phyloP scores from a whole-genome alignment of 108 stramenopile species.

The Pelagomonas calceolata region DNA sequence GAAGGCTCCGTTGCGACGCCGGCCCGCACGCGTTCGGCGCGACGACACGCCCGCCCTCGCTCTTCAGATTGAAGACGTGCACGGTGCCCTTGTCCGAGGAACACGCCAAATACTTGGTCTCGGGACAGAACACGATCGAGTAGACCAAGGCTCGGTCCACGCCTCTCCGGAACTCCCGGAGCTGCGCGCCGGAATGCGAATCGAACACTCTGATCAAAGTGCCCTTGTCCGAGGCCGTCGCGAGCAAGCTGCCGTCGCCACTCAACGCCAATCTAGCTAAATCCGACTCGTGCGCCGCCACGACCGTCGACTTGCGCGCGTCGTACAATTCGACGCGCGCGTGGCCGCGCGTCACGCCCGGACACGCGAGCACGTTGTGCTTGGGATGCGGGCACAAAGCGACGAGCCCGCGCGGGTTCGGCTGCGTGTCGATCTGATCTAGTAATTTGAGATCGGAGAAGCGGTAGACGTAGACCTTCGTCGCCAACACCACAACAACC shows the following conservation, averaged over 20 bases:
- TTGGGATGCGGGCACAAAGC: constrained; percentile 67
- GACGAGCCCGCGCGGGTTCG: constrained; percentile 76
- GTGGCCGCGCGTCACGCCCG: constrained; percentile 68
- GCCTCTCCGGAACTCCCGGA: constrained; percentile 83
- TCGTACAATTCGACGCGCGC: constrained; percentile 93
- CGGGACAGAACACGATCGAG: constrained; percentile 72
- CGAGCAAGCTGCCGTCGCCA: constrained; percentile 69
- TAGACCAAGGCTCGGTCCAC: constrained; percentile 81
- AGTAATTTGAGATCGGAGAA: constrained; percentile 78
- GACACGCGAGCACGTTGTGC: constrained; percentile 87
- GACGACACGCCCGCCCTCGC: background rate
- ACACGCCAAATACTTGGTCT: constrained; percentile 73
- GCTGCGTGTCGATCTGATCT: constrained; percentile 82
- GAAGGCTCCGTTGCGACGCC: too few relatives aligned
- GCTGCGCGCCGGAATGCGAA: constrained; percentile 44
- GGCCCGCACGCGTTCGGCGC: too few relatives aligned
- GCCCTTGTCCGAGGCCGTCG: constrained; percentile 81
- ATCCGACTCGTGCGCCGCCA: constrained; percentile 86
- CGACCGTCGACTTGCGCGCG: constrained; percentile 64
- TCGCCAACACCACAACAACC: constrained; percentile 83
- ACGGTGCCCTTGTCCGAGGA: constrained; percentile 88
- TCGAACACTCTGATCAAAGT: constrained; percentile 76
- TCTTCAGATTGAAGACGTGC: constrained; percentile 60
- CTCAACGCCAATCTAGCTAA: constrained; percentile 71
- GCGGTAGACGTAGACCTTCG: constrained; percentile 83